Conservation (phyloP, 2,329 filamentous ascomycete species). For the Rhinocladiella mackenziei region DNA sequence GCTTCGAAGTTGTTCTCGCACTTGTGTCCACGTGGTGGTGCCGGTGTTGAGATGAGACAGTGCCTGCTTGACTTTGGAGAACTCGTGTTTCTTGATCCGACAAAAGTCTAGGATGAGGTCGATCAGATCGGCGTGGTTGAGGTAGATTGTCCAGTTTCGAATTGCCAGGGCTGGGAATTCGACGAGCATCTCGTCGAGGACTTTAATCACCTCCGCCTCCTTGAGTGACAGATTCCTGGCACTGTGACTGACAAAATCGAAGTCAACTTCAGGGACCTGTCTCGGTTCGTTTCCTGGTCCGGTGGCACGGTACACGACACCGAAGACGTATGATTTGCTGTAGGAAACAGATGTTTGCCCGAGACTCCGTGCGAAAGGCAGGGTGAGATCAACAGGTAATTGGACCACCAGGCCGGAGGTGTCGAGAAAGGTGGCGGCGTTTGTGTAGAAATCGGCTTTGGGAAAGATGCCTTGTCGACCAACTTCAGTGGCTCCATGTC, state of each 20-base stretch:
- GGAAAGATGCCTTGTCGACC: slow-evolving; percentile 75
- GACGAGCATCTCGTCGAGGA: slow-evolving; percentile 82
- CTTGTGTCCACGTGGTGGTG: slow-evolving; percentile 14
- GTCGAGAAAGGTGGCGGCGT: slow-evolving; percentile 74
- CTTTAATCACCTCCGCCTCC: slow-evolving; percentile 90
- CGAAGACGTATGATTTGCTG: slow-evolving; percentile 80
- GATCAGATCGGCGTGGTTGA: slow-evolving; percentile 84
- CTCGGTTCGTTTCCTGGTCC: slow-evolving; percentile 74
- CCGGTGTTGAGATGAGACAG: slow-evolving; percentile 79
- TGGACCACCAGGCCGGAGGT: slow-evolving; percentile 76
- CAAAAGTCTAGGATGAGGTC: slow-evolving; percentile 88
- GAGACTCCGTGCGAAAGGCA: slow-evolving; percentile 80
- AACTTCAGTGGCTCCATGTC: slow-evolving; percentile 82
- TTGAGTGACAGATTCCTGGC: slow-evolving; percentile 79
- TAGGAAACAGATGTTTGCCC: slow-evolving; percentile 61
- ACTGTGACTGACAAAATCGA: slow-evolving; percentile 86
- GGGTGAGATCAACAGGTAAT: slow-evolving; percentile 86
- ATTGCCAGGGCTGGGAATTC: slow-evolving; percentile 71
- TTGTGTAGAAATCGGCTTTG: slow-evolving; percentile 70
- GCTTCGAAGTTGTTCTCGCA: slow-evolving; percentile 20
- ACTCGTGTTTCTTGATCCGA: slow-evolving; percentile 65
- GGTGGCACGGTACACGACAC: slow-evolving; percentile 70
- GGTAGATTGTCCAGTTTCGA: slow-evolving; percentile 76
- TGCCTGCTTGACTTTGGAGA: slow-evolving; percentile 71
- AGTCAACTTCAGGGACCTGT: slow-evolving; percentile 85